These are phyloP conservation scores for Panellus pusillus DNA, from an alignment of 768 basidiomycete genomes.

Conservation along the genomic window DNA sequence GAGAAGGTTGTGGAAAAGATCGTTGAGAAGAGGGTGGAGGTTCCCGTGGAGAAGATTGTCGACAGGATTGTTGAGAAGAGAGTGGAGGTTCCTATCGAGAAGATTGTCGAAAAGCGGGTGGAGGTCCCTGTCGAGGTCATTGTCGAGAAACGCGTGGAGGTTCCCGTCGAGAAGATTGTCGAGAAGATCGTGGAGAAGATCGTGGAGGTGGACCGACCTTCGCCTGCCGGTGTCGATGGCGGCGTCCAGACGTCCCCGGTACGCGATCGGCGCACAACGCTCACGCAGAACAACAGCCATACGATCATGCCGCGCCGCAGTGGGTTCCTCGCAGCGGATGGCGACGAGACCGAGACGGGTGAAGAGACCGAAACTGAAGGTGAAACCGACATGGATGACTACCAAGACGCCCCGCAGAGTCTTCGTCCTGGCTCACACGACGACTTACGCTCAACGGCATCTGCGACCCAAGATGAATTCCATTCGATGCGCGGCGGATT, in stretches of 20 bases:
- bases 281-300: slow-evolving; percentile 39
- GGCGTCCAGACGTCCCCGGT: slow-evolving; percentile 41
- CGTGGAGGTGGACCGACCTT: slow-evolving; percentile 30
- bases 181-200: slow-evolving; percentile 11
- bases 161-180: neutral
- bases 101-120: slow-evolving; percentile 40
- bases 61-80: slow-evolving; percentile 20
- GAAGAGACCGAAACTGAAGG: slow-evolving; percentile 61
- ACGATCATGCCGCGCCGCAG: slow-evolving; percentile 26
- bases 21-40: slow-evolving; percentile 20
- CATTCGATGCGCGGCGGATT: slow-evolving; percentile 10
- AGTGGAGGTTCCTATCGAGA: slow-evolving; percentile 43
- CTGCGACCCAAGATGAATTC: slow-evolving; percentile 12
- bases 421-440: slow-evolving; percentile 25
- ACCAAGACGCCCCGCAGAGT: slow-evolving; percentile 77
- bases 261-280: slow-evolving; percentile 24
- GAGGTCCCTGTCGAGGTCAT: slow-evolving; percentile 53
- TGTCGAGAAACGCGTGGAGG: neutral
- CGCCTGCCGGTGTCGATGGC: slow-evolving; percentile 31
- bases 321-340: slow-evolving; percentile 22
- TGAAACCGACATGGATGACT: slow-evolving; percentile 65
- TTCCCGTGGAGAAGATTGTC: slow-evolving; percentile 21
- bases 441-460: slow-evolving; percentile 13
- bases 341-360: slow-evolving; percentile 62
- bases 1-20: slow-evolving; percentile 22